Conservation (phyloP, 495 filamentous ascomycete genomes). For the Neurospora tetraspora region DNA sequence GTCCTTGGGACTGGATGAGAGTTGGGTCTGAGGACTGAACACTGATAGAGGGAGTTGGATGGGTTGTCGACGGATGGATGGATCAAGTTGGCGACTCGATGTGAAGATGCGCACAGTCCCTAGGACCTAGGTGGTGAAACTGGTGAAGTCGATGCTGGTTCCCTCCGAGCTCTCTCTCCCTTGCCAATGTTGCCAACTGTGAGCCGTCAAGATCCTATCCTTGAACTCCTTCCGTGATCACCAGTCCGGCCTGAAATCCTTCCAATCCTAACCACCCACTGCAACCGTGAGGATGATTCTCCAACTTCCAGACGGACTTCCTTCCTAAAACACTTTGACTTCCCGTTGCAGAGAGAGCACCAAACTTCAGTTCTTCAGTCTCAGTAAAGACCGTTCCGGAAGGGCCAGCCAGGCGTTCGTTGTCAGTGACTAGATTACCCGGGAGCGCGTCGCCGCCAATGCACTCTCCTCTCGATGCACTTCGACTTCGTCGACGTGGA, state of each 20-base stretch:
- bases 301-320: not conserved
- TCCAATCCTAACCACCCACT: not conserved
- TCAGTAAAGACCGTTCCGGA: not conserved
- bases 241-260: not conserved
- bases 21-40: not conserved
- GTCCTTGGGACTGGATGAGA: not conserved
- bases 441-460: not conserved
- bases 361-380: not conserved
- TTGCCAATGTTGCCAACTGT: not conserved
- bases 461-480: not conserved
- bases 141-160: not conserved
- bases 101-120: not conserved
- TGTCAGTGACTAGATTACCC: not conserved
- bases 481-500: not conserved
- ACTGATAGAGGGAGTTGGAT: not conserved
- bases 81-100: not conserved
- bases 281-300: not conserved
- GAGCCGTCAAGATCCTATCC: not conserved
- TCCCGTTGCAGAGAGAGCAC: not conserved
- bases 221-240: not conserved
- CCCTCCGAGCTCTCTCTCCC: not conserved
- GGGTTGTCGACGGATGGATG: not conserved
- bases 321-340: not conserved
- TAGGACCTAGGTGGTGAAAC: not conserved
- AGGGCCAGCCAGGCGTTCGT: not conserved